A percentile compares a stretch with the other conserved stretches of the same genome.
phyloP scores from a whole-genome alignment of 176 grass and related monocot genomes.

The Phragmites australis region DNA sequence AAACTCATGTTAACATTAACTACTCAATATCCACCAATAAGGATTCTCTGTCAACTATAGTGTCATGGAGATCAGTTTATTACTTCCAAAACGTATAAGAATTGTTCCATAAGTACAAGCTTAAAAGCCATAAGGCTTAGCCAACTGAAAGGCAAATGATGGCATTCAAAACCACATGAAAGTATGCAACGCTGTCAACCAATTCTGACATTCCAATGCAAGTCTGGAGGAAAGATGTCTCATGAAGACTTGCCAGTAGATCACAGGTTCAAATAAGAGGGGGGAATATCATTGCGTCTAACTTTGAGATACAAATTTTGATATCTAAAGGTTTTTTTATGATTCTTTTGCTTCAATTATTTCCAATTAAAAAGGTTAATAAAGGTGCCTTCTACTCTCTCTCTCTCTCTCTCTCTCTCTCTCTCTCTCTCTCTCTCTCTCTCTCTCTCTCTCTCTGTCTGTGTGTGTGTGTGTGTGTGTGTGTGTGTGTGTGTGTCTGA shows the following conservation, averaged over 20 bases:
- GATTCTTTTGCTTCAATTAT: slow-evolving; percentile 30
- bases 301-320: neutral
- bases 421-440: too few relatives aligned
- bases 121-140: too few relatives aligned
- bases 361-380: neutral
- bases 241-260: neutral
- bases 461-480: too few relatives aligned
- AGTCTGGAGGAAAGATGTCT: slow-evolving; percentile 1
- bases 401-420: too few relatives aligned
- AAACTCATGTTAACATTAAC: too few relatives aligned
- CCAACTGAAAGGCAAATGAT: slow-evolving; percentile 2
- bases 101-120: too few relatives aligned
- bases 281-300: neutral
- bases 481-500: too few relatives aligned
- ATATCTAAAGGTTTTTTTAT: neutral
- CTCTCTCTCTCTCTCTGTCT: too few relatives aligned
- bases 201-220: slow-evolving; percentile 31
- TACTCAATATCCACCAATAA: too few relatives aligned
- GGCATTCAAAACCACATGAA: slow-evolving; percentile 10
- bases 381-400: neutral
- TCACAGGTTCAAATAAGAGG: neutral
- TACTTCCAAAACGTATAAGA: too few relatives aligned
- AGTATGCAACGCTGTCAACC: slow-evolving; percentile 10
- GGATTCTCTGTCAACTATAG: too few relatives aligned
- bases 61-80: too few relatives aligned